Base-by-base conservation (phyloP, 2,329 filamentous ascomycete genomes). In the Aspergillus viridinutans region DNA sequence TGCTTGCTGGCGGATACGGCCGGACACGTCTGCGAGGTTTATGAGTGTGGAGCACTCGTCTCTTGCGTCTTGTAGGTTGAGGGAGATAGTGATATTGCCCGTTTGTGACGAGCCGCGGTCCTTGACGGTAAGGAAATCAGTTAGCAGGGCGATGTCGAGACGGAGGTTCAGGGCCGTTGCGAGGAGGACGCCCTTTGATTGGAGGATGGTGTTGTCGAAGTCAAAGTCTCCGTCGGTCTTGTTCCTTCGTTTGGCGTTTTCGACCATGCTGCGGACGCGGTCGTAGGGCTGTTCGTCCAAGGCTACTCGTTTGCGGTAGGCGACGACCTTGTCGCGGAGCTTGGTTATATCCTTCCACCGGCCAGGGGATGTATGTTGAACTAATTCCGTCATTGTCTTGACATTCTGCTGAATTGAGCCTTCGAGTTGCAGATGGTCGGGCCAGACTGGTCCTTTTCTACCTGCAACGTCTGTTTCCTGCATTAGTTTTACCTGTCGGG, bases 141-240 rank as follows among this genome's bases (percentile, higher is more conserved):
- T 67, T 1, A 85, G 57, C 8, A 84, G 69, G 3, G 72, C 54
- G 0, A 81, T 65, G 42, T 85, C 80, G 56, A 80, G 81, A 8
- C 78, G 77, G 2, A 85, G 61, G 1, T 76, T 64, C 2, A 86
- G 70, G 0, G 76, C 67, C 0, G 64, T 67, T 0, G 80, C 79
- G 26, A 80, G 74, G 3, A 85, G 61, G 4, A 63, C 55, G 14
- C 73, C 72, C 49, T 72, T 70, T 2, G 68, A 69, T 51, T 77
- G 72, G 23, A 77, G 62, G 7, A 76, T 64, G 35, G 58, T 63
- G 12, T 64, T 59, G 29, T 69, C 65, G 26, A 67, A 65, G 23
- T 66, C 48, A 25, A 72, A 63, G 14, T 63, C 55, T 1, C 56
- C 59, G 21, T 59, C 51, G 28, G 67, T 62, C 2, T 59, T 63